phyloP scores from a whole-genome alignment of 2,329 filamentous ascomycete genomes.

The Colletotrichum lentis region DNA sequence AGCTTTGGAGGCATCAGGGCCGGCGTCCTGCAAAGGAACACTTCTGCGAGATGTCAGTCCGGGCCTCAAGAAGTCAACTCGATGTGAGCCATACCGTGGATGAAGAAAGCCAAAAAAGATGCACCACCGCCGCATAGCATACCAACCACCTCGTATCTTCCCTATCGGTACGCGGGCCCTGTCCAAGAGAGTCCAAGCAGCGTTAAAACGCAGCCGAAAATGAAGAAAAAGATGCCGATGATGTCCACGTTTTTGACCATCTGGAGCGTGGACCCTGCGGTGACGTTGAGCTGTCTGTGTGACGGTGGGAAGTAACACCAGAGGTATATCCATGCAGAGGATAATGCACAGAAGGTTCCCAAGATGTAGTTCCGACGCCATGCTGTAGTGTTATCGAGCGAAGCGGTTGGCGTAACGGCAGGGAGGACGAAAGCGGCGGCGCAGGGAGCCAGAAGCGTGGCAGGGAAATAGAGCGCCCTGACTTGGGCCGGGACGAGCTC shows the following conservation, averaged over 20 bases:
- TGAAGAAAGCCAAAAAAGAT: not conserved
- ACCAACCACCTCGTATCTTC: conserved; percentile 46
- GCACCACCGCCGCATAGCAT: conserved; percentile 6
- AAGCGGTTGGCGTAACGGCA: conserved; percentile 23
- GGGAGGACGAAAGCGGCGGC: conserved; percentile 45
- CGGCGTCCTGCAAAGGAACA: conserved; percentile 41
- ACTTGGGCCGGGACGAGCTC: conserved; percentile 55
- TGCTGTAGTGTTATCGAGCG: conserved; percentile 50
- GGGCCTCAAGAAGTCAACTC: not conserved
- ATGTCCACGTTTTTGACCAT: conserved; percentile 56
- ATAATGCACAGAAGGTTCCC: conserved; percentile 53
- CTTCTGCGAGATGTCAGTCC: conserved; percentile 40
- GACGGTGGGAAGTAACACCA: conserved; percentile 59
- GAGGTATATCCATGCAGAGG: conserved; percentile 51
- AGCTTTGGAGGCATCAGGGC: conserved; percentile 55
- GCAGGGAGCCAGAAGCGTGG: conserved; percentile 55
- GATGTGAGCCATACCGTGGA: conserved; percentile 6
- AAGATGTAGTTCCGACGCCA: conserved; percentile 63
- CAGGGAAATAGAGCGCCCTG: conserved; percentile 48
- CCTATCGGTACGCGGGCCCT: conserved; percentile 6
- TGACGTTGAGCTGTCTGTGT: conserved; percentile 53
- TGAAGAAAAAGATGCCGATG: conserved; percentile 54
- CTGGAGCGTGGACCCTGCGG: conserved; percentile 48
- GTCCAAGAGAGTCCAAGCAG: conserved; percentile 7
- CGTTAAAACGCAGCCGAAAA: conserved; percentile 48